A percentile compares a stretch with the other conserved stretches of the same genome.
These are phyloP conservation scores for Diaporthe australafricana DNA, from an alignment of 2,329 filamentous ascomycete species.

Conservation along the genomic window DNA sequence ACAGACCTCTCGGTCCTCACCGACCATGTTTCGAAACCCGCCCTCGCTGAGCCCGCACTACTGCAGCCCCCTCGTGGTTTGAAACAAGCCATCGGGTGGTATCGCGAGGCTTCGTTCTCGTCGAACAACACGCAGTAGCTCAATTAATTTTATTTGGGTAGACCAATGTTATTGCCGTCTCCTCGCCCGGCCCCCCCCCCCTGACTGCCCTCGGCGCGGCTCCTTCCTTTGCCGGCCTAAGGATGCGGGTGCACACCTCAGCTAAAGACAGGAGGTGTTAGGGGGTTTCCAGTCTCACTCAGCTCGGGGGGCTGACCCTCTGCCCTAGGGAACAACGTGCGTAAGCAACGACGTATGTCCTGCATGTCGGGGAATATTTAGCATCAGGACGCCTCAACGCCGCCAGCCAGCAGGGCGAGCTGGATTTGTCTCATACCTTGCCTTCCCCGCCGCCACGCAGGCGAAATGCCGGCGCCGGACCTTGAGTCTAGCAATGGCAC, in stretches of 20 bases:
- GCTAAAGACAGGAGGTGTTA: not conserved
- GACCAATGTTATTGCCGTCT: not conserved
- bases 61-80: slow-evolving; percentile 6
- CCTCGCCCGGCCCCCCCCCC: too few species aligned
- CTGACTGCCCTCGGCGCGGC: not conserved
- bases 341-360: not conserved
- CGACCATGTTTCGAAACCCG: slow-evolving; percentile 10
- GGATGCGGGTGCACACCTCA: slow-evolving; percentile 14
- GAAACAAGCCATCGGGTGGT: slow-evolving; percentile 25
- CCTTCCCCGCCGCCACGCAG: too few species aligned
- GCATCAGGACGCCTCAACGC: too few species aligned
- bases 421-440: too few species aligned
- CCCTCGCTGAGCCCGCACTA: not conserved
- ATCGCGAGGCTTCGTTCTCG: not conserved
- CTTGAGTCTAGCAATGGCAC: not conserved
- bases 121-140: not conserved
- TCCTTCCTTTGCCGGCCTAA: slow-evolving; percentile 14
- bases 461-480: too few species aligned
- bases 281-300: not conserved
- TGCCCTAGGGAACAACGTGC: not conserved
- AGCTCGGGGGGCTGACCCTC: not conserved
- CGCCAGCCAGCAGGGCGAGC: too few species aligned
- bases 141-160: not conserved
- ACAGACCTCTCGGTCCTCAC: not conserved
- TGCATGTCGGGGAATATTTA: not conserved